These are phyloP conservation scores for Hymenoscyphus salicellus DNA, from an alignment of 2,329 filamentous ascomycete genomes.

Conservation along the genomic window DNA sequence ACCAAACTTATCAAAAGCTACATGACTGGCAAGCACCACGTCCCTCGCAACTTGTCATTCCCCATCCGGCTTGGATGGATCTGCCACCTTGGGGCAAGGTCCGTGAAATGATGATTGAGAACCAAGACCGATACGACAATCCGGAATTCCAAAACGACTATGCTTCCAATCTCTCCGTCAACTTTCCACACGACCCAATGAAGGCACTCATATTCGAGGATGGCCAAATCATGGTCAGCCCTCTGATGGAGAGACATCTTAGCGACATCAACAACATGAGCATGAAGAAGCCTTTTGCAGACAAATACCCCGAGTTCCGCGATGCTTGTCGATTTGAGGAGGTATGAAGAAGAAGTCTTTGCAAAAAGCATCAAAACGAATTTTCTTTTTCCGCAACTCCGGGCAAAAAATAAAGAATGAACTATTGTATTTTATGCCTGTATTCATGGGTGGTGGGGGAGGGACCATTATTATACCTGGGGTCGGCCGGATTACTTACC, in stretches of 20 bases:
- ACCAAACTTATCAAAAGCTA: conserved; percentile 26
- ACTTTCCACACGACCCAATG: conserved; percentile 31
- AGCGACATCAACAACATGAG: conserved; percentile 30
- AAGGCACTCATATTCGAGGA: conserved; percentile 29
- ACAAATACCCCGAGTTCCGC: conserved; percentile 34
- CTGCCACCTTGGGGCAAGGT: conserved; percentile 33
- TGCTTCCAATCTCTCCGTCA: conserved; percentile 28
- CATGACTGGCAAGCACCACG: conserved; percentile 32
- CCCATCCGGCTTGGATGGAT: conserved; percentile 35
- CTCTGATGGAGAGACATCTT: conserved; percentile 28
- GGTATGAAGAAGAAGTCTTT: conserved; percentile 15
- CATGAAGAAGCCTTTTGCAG: conserved; percentile 33
- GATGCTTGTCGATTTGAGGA: conserved; percentile 34
- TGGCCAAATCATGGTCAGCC: conserved; percentile 27
- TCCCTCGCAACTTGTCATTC: conserved; percentile 26
- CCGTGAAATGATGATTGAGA: conserved; percentile 30
- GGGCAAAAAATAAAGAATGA: not conserved
- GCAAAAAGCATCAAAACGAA: not conserved
- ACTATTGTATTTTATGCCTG: not conserved
- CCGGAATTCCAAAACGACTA: conserved; percentile 32
- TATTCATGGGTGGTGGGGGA: not conserved
- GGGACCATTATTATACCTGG: not conserved
- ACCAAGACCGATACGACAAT: conserved; percentile 31
- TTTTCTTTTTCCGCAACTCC: conserved; percentile 1
- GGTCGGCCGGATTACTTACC: not conserved